A percentile compares a stretch with the other conserved stretches of the same genome.
Conservation (phyloP, 1,139 yeast genomes). For the Hanseniaspora sp. region DNA sequence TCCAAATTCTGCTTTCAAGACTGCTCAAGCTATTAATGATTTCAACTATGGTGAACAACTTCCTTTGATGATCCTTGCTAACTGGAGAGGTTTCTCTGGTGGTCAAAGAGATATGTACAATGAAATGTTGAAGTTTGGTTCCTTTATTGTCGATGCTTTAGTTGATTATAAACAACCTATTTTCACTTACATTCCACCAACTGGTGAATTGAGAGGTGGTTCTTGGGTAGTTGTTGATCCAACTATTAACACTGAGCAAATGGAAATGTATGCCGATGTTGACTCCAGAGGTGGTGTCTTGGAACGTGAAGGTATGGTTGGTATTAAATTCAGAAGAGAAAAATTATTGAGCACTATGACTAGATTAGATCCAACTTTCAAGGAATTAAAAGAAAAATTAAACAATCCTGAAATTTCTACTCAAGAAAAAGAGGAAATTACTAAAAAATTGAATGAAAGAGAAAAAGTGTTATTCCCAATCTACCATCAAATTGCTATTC, state of each 20-base stretch:
- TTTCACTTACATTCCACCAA: conserved; percentile 91
- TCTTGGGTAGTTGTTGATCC: conserved; percentile 99
- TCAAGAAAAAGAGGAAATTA: conserved; percentile 56
- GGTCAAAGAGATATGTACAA: conserved; percentile 99
- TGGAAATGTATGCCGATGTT: conserved; percentile 98
- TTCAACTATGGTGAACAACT: conserved; percentile 96
- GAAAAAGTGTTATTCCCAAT: conserved; percentile 75
- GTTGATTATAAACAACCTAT: conserved; percentile 95
- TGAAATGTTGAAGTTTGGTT: conserved; percentile 92
- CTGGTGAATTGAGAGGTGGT: conserved; percentile 98
- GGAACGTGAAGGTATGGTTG: conserved; percentile 99
- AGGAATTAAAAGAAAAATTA: conserved; percentile 51
- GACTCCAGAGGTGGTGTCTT: conserved; percentile 97
- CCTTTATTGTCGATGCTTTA: conserved; percentile 91
- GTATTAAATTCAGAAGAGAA: conserved; percentile 91
- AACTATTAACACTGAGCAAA: conserved; percentile 87
- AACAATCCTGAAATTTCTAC: conserved; percentile 41
- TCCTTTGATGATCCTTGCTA: conserved; percentile 93
- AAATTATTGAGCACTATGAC: conserved; percentile 80
- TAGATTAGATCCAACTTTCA: conserved; percentile 71
- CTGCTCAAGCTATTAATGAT: conserved; percentile 95
- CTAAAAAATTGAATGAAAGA: conserved; percentile 61
- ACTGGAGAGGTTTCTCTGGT: conserved; percentile 99
- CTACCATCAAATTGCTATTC: conserved; percentile 84
- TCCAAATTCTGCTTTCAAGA: conserved; percentile 97